These are phyloP conservation scores for Fusarium albosuccineum DNA, from an alignment of 2,329 filamentous ascomycete species.

Conservation along the genomic window DNA sequence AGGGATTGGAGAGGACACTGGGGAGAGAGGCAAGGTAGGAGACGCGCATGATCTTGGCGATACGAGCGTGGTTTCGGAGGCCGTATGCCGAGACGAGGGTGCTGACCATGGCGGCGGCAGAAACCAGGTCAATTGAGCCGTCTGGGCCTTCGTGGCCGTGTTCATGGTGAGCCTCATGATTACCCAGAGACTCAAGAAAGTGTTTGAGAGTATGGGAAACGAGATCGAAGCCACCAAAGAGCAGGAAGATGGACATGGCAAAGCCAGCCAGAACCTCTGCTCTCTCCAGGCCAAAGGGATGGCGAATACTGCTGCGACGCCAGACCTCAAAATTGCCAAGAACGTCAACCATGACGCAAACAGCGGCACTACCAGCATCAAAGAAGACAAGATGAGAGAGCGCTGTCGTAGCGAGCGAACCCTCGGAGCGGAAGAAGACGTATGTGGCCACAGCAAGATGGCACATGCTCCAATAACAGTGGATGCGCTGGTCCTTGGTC, in stretches of 20 bases:
- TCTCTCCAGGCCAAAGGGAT: slow-evolving; percentile 93
- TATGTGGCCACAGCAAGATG: slow-evolving; percentile 87
- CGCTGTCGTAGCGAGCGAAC: slow-evolving; percentile 90
- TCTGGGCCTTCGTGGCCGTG: slow-evolving; percentile 75
- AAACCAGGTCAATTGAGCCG: slow-evolving; percentile 84
- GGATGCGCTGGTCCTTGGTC: slow-evolving; percentile 85
- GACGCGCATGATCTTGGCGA: slow-evolving; percentile 91
- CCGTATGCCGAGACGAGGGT: slow-evolving; percentile 90
- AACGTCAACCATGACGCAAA: slow-evolving; percentile 93
- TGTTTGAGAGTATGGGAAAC: slow-evolving; percentile 95
- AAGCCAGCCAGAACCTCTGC: slow-evolving; percentile 96
- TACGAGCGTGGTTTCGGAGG: slow-evolving; percentile 90
- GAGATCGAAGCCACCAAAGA: slow-evolving; percentile 98
- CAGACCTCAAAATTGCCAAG: slow-evolving; percentile 98
- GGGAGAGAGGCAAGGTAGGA: slow-evolving; percentile 85
- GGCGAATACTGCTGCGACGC: slow-evolving; percentile 90
- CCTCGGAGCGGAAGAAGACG: slow-evolving; percentile 87
- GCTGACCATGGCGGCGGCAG: slow-evolving; percentile 82
- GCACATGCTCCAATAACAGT: slow-evolving; percentile 90
- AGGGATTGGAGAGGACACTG: slow-evolving; percentile 91
- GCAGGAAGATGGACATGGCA: slow-evolving; percentile 92
- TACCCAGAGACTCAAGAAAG: slow-evolving; percentile 74
- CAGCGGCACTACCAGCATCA: slow-evolving; percentile 89
- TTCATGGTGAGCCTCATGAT: slow-evolving; percentile 79
- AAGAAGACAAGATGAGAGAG: slow-evolving; percentile 95